Conservation (phyloP, 116 monocot genomes). For the Cymodocea nodosa region DNA sequence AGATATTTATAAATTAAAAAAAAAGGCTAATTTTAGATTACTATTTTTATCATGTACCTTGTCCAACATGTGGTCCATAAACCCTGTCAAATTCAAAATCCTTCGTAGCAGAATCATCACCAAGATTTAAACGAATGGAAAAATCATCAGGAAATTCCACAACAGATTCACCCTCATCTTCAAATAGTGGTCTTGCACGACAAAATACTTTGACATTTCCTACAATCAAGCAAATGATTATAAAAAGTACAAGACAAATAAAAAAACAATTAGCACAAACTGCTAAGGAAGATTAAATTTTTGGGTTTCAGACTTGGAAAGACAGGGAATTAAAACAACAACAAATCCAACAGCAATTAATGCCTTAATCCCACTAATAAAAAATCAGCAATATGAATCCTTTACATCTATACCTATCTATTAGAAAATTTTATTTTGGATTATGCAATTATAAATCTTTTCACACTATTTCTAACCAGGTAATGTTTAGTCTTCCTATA, state of each 20-base stretch:
- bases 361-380: too few relatives aligned
- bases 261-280: neutral
- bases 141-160: conserved; percentile 91
- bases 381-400: too few relatives aligned
- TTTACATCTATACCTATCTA: too few relatives aligned
- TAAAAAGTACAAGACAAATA: neutral
- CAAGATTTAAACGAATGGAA: conserved; percentile 64
- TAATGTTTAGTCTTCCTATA: too few relatives aligned
- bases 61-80: conserved; percentile 95
- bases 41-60: conserved; percentile 31
- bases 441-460: too few relatives aligned
- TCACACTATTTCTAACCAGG: too few relatives aligned
- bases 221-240: conserved; percentile 20
- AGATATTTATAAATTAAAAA: neutral
- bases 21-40: neutral
- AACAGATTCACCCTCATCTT: conserved; percentile 79
- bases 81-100: conserved; percentile 96
- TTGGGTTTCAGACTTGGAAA: too few relatives aligned
- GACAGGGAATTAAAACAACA: too few relatives aligned
- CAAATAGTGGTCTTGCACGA: conserved; percentile 82
- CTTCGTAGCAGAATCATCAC: conserved; percentile 82
- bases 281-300: neutral
- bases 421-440: too few relatives aligned
- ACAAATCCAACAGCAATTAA: too few relatives aligned
- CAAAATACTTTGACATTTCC: conserved; percentile 90